Percentiles rank a stretch among this genome's conserved stretches.
These are phyloP conservation scores for Botrytis medusae DNA, from an alignment of 2,329 filamentous ascomycete genomes.

Conservation along the genomic window DNA sequence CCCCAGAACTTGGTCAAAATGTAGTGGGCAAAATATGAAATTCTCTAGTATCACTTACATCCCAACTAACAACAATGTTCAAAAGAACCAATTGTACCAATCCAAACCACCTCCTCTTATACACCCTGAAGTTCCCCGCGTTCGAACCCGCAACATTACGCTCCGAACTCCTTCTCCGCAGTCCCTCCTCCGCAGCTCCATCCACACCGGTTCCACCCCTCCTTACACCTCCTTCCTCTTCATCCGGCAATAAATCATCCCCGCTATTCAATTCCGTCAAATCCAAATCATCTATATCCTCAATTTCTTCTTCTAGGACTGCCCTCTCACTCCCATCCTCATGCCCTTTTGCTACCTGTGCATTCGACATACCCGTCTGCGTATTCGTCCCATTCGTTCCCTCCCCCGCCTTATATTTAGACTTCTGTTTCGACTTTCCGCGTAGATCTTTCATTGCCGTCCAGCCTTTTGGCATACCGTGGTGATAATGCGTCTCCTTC, in stretches of 20 bases:
- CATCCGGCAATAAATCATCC: slow-evolving; percentile 35
- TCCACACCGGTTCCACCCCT: slow-evolving; percentile 11
- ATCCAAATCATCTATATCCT: slow-evolving; percentile 29
- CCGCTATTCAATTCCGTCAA: slow-evolving; percentile 36
- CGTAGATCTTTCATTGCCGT: not conserved
- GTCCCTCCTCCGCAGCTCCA: slow-evolving; percentile 7
- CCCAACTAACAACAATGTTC: slow-evolving; percentile 94
- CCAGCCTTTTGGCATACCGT: slow-evolving; percentile 18
- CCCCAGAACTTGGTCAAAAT: not conserved
- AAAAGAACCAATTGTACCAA: slow-evolving; percentile 78
- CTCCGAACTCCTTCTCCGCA: not conserved
- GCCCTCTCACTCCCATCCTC: slow-evolving; percentile 24
- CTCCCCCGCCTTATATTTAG: not conserved
- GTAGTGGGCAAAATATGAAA: not conserved
- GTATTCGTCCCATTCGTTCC: slow-evolving; percentile 8
- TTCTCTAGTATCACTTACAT: slow-evolving; percentile 61
- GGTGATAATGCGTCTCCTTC: slow-evolving; percentile 1
- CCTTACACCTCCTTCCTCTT: slow-evolving; percentile 24
- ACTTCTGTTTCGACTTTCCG: slow-evolving; percentile 1
- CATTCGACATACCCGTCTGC: slow-evolving; percentile 24
- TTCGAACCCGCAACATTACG: not conserved
- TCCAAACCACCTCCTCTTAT: slow-evolving; percentile 88
- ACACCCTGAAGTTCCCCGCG: slow-evolving; percentile 53
- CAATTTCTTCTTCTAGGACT: slow-evolving; percentile 19
- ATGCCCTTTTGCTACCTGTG: slow-evolving; percentile 27